Percentiles rank a stretch among this genome's conserved stretches.
phyloP scores from a whole-genome alignment of 2,329 filamentous ascomycete genomes.

The Diaporthe sp. region DNA sequence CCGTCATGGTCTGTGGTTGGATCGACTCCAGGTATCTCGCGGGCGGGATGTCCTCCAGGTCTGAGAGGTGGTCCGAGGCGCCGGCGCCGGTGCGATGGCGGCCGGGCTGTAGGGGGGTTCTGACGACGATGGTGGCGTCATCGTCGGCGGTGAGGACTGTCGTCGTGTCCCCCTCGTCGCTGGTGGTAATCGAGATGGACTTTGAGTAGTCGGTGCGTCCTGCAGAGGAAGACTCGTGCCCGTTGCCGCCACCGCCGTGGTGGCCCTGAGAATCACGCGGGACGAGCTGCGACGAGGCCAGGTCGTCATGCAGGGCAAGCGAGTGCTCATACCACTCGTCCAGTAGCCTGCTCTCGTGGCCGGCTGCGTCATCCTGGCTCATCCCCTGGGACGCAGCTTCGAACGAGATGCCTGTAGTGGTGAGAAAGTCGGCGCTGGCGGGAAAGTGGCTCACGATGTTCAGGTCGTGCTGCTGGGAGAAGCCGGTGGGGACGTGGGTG shows the following conservation, averaged over 20 bases:
- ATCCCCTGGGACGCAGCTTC: slow-evolving; percentile 43
- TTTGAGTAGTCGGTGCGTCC: slow-evolving; percentile 47
- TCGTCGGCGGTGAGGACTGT: slow-evolving; percentile 46
- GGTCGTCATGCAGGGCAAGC: slow-evolving; percentile 76
- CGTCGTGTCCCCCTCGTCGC: slow-evolving; percentile 41
- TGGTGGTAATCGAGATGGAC: not conserved
- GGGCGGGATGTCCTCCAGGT: slow-evolving; percentile 79
- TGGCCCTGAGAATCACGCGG: slow-evolving; percentile 27
- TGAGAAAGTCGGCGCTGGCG: slow-evolving; percentile 62
- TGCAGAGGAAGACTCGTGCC: slow-evolving; percentile 54
- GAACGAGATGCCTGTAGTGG: slow-evolving; percentile 57
- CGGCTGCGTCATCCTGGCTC: slow-evolving; percentile 15
- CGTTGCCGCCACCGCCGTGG: slow-evolving; percentile 38
- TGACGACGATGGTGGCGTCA: slow-evolving; percentile 42
- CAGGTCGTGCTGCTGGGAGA: slow-evolving; percentile 64
- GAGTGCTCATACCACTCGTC: slow-evolving; percentile 85
- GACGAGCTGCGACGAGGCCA: slow-evolving; percentile 73
- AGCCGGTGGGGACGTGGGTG: slow-evolving; percentile 63
- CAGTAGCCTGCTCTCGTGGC: slow-evolving; percentile 53
- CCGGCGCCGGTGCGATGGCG: slow-evolving; percentile 44
- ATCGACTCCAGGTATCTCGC: slow-evolving; percentile 76
- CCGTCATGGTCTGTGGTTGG: slow-evolving; percentile 83
- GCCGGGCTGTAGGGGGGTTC: slow-evolving; percentile 43
- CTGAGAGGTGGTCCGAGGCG: slow-evolving; percentile 64
- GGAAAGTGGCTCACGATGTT: slow-evolving; percentile 47